Evolutionary conservation across 352 stramenopile species (phyloP).

Genomic region (Phytophthora pinifolia): DNA sequence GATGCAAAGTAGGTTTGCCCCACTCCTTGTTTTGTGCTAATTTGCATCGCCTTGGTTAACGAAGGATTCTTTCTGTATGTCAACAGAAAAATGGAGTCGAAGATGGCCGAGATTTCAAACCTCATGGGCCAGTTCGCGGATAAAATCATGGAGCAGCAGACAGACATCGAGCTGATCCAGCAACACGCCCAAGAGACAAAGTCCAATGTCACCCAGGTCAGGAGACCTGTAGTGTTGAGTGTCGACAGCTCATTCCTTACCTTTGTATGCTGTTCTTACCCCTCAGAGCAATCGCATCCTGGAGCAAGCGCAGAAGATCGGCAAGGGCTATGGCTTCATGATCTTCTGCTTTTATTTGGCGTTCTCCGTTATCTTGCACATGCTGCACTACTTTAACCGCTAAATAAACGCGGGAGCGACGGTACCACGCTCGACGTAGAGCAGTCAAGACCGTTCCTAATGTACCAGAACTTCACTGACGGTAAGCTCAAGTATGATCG

Average conservation of each 20-base stretch:
- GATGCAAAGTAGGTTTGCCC: slow-evolving; percentile 64
- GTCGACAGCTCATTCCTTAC: neutral
- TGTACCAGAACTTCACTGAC: neutral
- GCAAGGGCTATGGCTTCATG: slow-evolving; percentile 79
- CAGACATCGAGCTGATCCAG: slow-evolving; percentile 78
- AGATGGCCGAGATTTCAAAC: slow-evolving; percentile 84
- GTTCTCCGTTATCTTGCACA: slow-evolving; percentile 69
- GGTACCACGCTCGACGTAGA: neutral
- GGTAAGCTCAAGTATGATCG: neutral
- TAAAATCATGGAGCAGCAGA: slow-evolving; percentile 85
- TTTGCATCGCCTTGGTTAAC: neutral
- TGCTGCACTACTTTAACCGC: slow-evolving; percentile 83
- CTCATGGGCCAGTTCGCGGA: slow-evolving; percentile 85
- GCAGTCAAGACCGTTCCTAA: neutral
- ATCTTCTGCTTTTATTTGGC: slow-evolving; percentile 86
- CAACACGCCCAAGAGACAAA: slow-evolving; percentile 68
- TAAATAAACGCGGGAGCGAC: slow-evolving; percentile 29
- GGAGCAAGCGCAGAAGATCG: slow-evolving; percentile 74
- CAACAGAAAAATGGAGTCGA: slow-evolving; percentile 77
- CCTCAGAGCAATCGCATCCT: slow-evolving; percentile 75
- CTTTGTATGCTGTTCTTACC: neutral
- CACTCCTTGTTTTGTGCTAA: neutral
- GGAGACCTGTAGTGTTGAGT: neutral
- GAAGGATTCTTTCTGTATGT: neutral
- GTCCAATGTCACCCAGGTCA: slow-evolving; percentile 70